phyloP scores from a whole-genome alignment of 305 asterid species.

The Fraxinus ornus region DNA sequence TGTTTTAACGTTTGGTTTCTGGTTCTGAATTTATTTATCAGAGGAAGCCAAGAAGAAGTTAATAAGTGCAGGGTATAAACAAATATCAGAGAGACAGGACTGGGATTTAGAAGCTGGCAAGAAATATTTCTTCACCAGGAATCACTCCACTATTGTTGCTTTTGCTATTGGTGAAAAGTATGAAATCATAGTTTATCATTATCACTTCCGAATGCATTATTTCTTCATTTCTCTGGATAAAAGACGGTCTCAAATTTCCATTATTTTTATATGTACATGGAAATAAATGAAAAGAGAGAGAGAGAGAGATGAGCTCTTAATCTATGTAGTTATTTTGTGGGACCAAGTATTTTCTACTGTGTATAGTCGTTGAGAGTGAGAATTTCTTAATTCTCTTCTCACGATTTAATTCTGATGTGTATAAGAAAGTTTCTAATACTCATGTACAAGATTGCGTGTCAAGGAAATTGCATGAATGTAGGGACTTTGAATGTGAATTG shows the following conservation, averaged over 20 bases:
- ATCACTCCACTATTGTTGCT: constrained; percentile 85
- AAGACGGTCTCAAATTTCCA: not conserved
- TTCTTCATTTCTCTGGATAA: not conserved
- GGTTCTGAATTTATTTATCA: constrained; percentile 22
- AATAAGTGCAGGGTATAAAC: constrained; percentile 65
- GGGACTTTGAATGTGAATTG: not conserved
- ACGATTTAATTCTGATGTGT: not conserved
- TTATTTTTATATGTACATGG: not conserved
- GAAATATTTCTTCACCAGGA: constrained; percentile 90
- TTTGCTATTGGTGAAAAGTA: constrained; percentile 94
- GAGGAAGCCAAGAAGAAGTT: constrained; percentile 77
- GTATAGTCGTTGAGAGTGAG: not conserved
- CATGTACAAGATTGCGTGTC: not conserved
- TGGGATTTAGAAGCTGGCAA: constrained; percentile 84
- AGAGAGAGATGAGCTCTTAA: not conserved
- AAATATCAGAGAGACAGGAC: constrained; percentile 72
- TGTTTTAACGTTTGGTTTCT: constrained; percentile 1
- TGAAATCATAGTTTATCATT: constrained; percentile 14
- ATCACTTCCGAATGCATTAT: not conserved
- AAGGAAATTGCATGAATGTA: not conserved
- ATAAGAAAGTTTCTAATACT: not conserved
- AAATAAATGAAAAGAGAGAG: not conserved
- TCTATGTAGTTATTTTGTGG: not conserved
- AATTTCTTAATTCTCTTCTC: not conserved
- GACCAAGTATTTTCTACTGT: not conserved